These are phyloP conservation scores for Gnomoniopsis sp. DNA, from an alignment of 2,329 filamentous ascomycete species.

Conservation along the genomic window DNA sequence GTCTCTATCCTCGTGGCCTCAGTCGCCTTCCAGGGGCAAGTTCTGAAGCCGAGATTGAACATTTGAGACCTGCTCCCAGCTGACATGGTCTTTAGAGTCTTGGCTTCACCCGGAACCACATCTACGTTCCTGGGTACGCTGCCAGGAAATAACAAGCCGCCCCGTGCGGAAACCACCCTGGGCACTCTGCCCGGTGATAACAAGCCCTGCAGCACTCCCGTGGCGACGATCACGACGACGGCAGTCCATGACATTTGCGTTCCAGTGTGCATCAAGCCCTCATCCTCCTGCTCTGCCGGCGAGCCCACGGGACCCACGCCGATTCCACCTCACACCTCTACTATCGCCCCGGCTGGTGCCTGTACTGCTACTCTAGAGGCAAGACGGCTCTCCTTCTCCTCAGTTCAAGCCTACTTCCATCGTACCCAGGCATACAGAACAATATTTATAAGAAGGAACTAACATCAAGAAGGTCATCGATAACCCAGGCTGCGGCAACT, in stretches of 20 bases:
- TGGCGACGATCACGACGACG: background rate
- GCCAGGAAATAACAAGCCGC: background rate
- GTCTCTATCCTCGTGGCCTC: background rate
- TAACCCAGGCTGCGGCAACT: constrained; percentile 2
- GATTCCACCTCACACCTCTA: background rate
- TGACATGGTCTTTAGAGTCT: background rate
- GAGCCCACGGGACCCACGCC: constrained; percentile 8
- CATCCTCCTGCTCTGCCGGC: background rate
- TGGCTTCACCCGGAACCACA: background rate
- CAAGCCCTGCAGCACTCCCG: constrained; percentile 3
- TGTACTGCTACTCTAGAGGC: constrained; percentile 2
- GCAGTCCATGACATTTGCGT: background rate
- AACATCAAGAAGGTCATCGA: background rate
- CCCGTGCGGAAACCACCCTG: background rate
- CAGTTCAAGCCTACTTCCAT: background rate
- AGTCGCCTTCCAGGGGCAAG: background rate
- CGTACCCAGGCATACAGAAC: background rate
- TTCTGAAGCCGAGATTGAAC: background rate
- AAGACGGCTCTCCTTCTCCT: background rate
- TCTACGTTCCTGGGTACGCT: background rate
- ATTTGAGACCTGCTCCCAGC: background rate
- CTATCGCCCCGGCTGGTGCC: background rate
- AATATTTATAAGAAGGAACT: background rate
- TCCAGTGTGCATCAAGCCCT: background rate
- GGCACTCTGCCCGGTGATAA: background rate